A percentile compares a stretch with the other conserved stretches of the same genome.
Conservation (phyloP, 2,329 filamentous ascomycete species). For the Alternaria arbusti region DNA sequence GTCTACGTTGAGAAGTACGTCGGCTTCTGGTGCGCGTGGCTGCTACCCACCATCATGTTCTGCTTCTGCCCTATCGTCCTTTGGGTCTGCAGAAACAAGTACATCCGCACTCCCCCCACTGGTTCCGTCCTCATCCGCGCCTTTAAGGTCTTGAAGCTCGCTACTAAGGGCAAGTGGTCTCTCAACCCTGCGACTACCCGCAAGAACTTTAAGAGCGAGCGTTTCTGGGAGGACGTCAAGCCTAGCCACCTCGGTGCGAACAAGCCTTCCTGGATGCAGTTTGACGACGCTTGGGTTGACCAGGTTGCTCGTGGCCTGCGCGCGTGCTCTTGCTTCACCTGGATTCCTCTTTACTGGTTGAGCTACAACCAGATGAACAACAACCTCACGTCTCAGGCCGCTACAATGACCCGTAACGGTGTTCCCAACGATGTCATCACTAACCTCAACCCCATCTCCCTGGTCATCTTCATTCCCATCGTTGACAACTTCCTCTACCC, state of each 20-base stretch:
- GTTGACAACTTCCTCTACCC: conserved; percentile 62
- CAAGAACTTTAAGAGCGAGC: conserved; percentile 62
- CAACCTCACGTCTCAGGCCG: conserved; percentile 63
- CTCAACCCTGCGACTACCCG: conserved; percentile 66
- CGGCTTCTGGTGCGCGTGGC: conserved; percentile 75
- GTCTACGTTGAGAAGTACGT: conserved; percentile 78
- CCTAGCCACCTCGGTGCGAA: conserved; percentile 65
- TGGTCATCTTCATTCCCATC: conserved; percentile 62
- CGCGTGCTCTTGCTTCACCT: conserved; percentile 61
- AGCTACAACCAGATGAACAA: conserved; percentile 62
- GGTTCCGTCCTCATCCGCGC: conserved; percentile 76
- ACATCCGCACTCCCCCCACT: conserved; percentile 69
- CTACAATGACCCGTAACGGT: conserved; percentile 59
- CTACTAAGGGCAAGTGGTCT: conserved; percentile 69
- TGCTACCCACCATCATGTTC: conserved; percentile 72
- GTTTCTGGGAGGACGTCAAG: conserved; percentile 72
- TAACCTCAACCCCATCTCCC: conserved; percentile 60
- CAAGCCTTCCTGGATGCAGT: conserved; percentile 77
- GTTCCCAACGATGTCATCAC: conserved; percentile 64
- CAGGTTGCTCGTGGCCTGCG: conserved; percentile 49
- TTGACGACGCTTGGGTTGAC: conserved; percentile 83
- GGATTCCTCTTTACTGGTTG: conserved; percentile 52
- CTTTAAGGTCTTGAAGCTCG: conserved; percentile 64
- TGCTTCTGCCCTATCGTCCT: conserved; percentile 67
- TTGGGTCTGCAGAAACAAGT: conserved; percentile 64